Evolutionary conservation across 805 yeast genomes (phyloP), one percentile per base, ranked within the genome.

Genomic region (Hanseniaspora nectarophila): DNA sequence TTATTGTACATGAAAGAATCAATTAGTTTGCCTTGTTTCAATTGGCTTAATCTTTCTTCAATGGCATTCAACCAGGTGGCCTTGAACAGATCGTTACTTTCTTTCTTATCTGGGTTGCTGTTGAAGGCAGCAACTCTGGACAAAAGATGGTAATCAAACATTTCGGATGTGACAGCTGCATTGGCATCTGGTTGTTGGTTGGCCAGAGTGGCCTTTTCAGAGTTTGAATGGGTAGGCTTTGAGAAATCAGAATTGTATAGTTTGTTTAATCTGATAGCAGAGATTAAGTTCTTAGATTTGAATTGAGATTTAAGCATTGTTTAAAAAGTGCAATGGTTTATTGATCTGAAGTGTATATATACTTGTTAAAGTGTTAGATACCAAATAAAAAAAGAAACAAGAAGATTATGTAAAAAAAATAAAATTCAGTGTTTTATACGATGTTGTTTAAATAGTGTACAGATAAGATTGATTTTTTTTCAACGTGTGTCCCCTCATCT

Each of bases 61-160:
- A 88, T 70, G 0, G 96, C 95, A 51, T 80, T 86, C 61, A 86
- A 68, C 97, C 97, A 89, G 2, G 96, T 85, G 37, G 82, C 86
- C 43, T 63, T 63, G 54, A 59, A 62, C 23, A 64, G 69, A 45
- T 68, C 63, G 9, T 61, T 61, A 4, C 60, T 54, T 42, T 58
- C 58, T 20, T 61, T 62, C 4, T 60, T 57, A 32, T 55, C 55
- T 29, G 54, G 57, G 44, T 58, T 24, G 13, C 34, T 21, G 7
- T 38, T 28, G 5, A 39, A 10, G 12, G 39, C 26, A 23, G 28
- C 18, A n/a, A 50, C 45, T 43, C 58, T 60, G 3, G 67, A 54
- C 52, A 73, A 64, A 38, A 71, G 72, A 53, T 71, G 74, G 55
- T 72, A 70, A 57, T 81, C 87, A 48, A 72, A 66, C 54, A 67